Conservation (phyloP, 345 rosid genomes). For the Brassica napus region Da-Ae NC_063445.1:57086001-57086500, state of each 20-base stretch:
- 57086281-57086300: slow-evolving; percentile 9
- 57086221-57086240: neutral
- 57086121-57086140: slow-evolving; percentile 69
- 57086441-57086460: slow-evolving; percentile 22
- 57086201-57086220: slow-evolving; percentile 18
- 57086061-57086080: neutral
- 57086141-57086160: slow-evolving; percentile 30
- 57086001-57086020: slow-evolving; percentile 76
- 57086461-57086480: neutral
- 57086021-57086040: slow-evolving; percentile 72
- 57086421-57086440: slow-evolving; percentile 11
- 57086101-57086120: slow-evolving; percentile 65
- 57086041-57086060: slow-evolving; percentile 51
- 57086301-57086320: neutral
- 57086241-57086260: slow-evolving; percentile 26
- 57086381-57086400: neutral
- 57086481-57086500: no score
- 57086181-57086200: neutral
- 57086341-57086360: slow-evolving; percentile 20
- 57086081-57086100: slow-evolving; percentile 39
- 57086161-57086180: neutral
- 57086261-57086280: slow-evolving; percentile 31
- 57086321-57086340: neutral
- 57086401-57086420: neutral
- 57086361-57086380: slow-evolving; percentile 22